phyloP scores from a whole-genome alignment of 495 filamentous ascomycete species.

The Podospora comata region DNA sequence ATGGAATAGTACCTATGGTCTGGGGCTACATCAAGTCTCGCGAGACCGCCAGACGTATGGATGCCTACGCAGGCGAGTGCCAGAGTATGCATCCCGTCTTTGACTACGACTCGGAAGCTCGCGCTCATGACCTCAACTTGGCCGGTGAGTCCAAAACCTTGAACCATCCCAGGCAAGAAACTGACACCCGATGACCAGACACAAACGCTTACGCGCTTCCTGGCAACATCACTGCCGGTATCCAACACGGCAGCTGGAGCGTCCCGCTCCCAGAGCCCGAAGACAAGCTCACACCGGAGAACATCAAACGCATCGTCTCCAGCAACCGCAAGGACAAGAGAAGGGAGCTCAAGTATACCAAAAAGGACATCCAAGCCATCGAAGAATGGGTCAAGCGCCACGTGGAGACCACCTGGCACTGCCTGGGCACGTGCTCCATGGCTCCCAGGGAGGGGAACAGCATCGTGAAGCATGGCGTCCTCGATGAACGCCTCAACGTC shows the following conservation, averaged over 20 bases:
- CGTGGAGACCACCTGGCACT: constrained; percentile 80
- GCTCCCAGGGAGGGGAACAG: constrained; percentile 73
- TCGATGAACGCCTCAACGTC: constrained; percentile 77
- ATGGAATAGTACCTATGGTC: constrained; percentile 60
- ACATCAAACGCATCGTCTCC: constrained; percentile 46
- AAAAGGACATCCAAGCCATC: constrained; percentile 64
- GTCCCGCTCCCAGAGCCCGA: constrained; percentile 39
- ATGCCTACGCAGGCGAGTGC: constrained; percentile 74
- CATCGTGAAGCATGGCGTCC: constrained; percentile 75
- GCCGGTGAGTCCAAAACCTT: constrained; percentile 23
- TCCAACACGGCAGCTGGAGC: constrained; percentile 55
- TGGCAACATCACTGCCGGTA: constrained; percentile 69
- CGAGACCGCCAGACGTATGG: constrained; percentile 76
- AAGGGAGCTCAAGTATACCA: constrained; percentile 62
- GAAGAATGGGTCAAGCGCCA: constrained; percentile 77
- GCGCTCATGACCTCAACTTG: constrained; percentile 69
- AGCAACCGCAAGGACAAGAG: constrained; percentile 54
- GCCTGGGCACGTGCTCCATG: constrained; percentile 72
- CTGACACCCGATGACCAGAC: constrained; percentile 33
- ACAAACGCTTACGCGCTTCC: constrained; percentile 72
- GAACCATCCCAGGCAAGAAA: background rate
- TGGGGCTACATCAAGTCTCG: constrained; percentile 87
- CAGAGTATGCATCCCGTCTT: constrained; percentile 65
- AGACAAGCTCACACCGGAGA: constrained; percentile 30
- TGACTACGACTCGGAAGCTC: constrained; percentile 62